Evolutionary conservation across 2,329 filamentous ascomycete species (phyloP).

Genomic region (Didymella lethalis): DNA sequence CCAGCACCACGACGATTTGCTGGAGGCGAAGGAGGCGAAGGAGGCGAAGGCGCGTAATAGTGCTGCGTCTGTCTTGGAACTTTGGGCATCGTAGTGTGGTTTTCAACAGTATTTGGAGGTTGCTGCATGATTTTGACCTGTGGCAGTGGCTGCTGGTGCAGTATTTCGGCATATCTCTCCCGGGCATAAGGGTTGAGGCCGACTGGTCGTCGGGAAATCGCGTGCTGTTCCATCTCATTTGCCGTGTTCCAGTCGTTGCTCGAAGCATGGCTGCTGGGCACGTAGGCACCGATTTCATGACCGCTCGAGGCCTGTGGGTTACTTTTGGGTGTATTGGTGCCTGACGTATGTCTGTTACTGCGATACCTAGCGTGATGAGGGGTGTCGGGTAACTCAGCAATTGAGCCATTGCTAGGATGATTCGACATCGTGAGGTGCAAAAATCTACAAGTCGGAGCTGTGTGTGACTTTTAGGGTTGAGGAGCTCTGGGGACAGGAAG

Average conservation of each 20-base stretch:
- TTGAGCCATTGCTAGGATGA: not conserved
- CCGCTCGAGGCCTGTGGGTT: not conserved
- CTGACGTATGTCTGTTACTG: not conserved
- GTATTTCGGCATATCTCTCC: not conserved
- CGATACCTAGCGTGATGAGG: not conserved
- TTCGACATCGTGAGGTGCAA: not conserved
- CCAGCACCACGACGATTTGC: not conserved
- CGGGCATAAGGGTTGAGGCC: too few species aligned
- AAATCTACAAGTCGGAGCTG: not conserved
- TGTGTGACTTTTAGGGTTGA: not conserved
- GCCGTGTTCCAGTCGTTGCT: slow-evolving; percentile 8
- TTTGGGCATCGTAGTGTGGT: not conserved
- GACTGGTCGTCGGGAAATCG: not conserved
- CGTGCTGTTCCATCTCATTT: slow-evolving; percentile 2
- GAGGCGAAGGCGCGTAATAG: not conserved
- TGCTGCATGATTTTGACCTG: not conserved
- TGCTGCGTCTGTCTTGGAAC: not conserved
- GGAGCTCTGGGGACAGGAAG: too few species aligned
- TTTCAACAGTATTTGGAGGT: not conserved
- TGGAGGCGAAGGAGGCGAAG: not conserved
- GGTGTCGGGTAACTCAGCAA: not conserved
- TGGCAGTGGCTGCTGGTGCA: not conserved
- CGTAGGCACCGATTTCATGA: not conserved
- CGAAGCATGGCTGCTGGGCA: not conserved
- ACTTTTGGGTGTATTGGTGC: not conserved